Evolutionary conservation across 352 stramenopile species (phyloP), one percentile per base, ranked within the genome.

Genomic region (Phytopythium boreale): DNA sequence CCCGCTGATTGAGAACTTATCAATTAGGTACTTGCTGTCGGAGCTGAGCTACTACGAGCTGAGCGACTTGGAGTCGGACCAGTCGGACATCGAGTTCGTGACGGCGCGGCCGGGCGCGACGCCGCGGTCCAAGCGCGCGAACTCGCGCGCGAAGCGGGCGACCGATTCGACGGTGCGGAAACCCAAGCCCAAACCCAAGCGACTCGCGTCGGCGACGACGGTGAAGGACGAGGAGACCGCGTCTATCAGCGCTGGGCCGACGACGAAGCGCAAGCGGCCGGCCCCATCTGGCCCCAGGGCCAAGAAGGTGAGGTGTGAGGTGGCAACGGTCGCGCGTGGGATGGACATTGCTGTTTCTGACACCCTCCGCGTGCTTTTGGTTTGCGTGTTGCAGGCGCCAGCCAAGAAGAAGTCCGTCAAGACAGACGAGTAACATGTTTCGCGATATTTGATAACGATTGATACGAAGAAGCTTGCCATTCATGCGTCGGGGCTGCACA

Each of bases 21-120:
- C n/a, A n/a, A n/a, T 19, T 17, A 84, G 75, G 27, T 80, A 77
- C 60, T 66, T 85, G 41, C 61, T 85, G 31, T 43, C 50, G 31
- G 67, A 85, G 41, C 61, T 85, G 60, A 70, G 61, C 27, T 66
- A 71, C 56, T 85, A 79, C 56, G 49, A 66, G 39, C 52, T 61
- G 56, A 82, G 74, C 44, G 76, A 85, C 61, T 75, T 85, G 50
- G 76, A 82, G 56, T 80, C 76, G 37, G 76, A 82, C 39, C 61
- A 77, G 62, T 84, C 75, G 17, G 75, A 84, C 53, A 47, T 74
- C 10, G 71, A 82, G 46, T 43, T 64, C 43, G 57, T 51, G 26
- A 50, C 57, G 57, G 27, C 57, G 9, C 57, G 57, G 20, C 43
- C 43, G 12, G 4, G 7, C 27, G 31, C 31, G 4, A 34, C 47